Evolutionary conservation across 2,329 filamentous ascomycete species (phyloP).

Genomic region (Dichotomopilus funicola): DNA sequence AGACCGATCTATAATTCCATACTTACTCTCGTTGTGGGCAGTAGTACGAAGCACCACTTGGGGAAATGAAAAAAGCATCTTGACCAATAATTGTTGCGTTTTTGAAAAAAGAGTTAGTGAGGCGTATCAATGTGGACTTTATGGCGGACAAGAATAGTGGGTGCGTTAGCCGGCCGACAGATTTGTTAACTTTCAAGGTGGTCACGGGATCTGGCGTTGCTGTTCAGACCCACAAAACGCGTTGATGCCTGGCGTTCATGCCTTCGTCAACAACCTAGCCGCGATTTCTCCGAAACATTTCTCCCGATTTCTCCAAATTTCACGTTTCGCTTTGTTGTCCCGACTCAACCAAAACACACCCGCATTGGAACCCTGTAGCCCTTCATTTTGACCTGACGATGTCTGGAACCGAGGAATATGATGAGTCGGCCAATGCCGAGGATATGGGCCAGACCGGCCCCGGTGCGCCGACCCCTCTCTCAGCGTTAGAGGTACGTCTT

Average conservation of each 20-base stretch:
- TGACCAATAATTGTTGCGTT: too few relatives aligned
- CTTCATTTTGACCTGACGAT: conserved; percentile 19
- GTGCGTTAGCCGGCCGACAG: too few relatives aligned
- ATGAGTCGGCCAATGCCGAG: conserved; percentile 60
- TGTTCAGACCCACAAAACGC: conserved; percentile 2
- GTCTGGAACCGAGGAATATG: conserved; percentile 54
- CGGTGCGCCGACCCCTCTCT: conserved; percentile 86
- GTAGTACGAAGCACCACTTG: too few relatives aligned
- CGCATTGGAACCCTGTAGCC: not conserved
- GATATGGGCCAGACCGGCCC: conserved; percentile 71
- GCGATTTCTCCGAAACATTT: not conserved
- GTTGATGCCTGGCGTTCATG: conserved; percentile 12
- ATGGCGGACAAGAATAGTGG: too few relatives aligned
- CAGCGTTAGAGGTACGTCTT: conserved; percentile 69
- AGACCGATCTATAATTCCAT: too few relatives aligned
- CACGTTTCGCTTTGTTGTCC: too few relatives aligned
- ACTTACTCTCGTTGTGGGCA: too few relatives aligned
- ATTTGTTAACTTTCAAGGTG: not conserved
- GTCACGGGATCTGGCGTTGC: conserved; percentile 19
- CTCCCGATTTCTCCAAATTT: not conserved
- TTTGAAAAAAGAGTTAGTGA: not conserved
- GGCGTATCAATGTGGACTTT: not conserved
- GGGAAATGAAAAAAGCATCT: too few relatives aligned
- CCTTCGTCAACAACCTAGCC: conserved; percentile 15
- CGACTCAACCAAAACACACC: not conserved